Evolutionary conservation across 129 eudicot genomes (phyloP).

Genomic region (Smallanthus sonchifolius): DNA sequence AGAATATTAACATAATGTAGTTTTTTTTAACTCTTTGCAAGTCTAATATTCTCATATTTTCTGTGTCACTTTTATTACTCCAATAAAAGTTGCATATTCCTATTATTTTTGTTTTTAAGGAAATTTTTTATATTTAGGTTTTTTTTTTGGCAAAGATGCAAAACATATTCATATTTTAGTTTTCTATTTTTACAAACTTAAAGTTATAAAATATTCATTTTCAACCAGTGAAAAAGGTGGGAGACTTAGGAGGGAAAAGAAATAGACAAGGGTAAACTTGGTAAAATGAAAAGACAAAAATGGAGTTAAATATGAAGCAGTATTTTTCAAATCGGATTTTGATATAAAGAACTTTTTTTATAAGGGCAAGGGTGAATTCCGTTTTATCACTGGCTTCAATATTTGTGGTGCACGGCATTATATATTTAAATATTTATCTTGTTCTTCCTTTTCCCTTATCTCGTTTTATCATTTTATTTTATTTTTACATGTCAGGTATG

Average conservation of each 20-base stretch:
- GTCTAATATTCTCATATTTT: neutral
- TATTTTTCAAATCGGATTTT: neutral
- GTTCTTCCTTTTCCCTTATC: neutral
- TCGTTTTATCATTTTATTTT: neutral
- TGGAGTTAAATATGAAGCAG: neutral
- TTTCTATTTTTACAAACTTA: neutral
- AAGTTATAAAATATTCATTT: neutral
- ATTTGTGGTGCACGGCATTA: neutral
- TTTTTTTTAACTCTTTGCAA: neutral
- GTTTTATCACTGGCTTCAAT: neutral
- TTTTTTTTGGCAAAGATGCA: neutral
- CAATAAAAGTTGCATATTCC: neutral
- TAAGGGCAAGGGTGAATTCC: neutral
- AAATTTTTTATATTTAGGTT: neutral
- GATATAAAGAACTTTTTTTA: neutral
- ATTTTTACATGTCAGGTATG: slow-evolving; percentile 47
- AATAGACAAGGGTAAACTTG: neutral
- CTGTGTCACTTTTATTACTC: neutral
- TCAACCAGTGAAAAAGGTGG: neutral
- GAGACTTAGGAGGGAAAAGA: neutral
- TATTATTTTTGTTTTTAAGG: neutral
- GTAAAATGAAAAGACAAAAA: neutral
- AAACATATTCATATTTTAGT: neutral
- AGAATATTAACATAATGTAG: neutral
- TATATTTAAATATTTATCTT: neutral